Evolutionary conservation across 805 yeast genomes (phyloP), one percentile per base, ranked within the genome.

Genomic region (Barnettozyma wickerhamii): DNA sequence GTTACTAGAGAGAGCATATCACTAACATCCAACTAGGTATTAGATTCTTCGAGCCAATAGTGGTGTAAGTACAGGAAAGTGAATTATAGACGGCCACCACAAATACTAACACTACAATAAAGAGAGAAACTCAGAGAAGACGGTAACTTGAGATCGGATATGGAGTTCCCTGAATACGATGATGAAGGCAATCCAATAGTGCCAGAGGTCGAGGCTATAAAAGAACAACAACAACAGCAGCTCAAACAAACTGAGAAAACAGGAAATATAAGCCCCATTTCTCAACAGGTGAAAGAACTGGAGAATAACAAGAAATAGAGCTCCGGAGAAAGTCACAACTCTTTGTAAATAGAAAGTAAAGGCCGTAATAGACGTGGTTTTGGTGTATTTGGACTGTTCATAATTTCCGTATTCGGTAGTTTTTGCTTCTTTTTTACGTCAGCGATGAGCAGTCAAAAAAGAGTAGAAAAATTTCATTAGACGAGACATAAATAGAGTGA

Each of bases 21-120:
- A 13, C 7, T 21, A 38, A 44, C 35, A 34, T 24, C 38, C 10
- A 12, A 10, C 5, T 14, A 61, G 86, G 85, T 3, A 62, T 77
- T 41, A 76, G 72, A 55, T 84, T 84, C 62, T 84, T 86, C 67
- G 81, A 81, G 50, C 95, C 95, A 2, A 58, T 84, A 14, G 73
- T 84, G 4, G 72, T 84, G 80, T 75, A 66, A 53, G 81, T 73
- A 10, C n/a, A 19, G 19, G 40, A 38, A 24, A 17, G 10, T n/a
- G n/a, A n/a, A n/a, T n/a, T n/a, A n/a, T n/a, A n/a, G n/a, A n/a
- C n/a, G n/a, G n/a, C n/a, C n/a, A n/a, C n/a, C n/a, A n/a, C n/a
- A n/a, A n/a, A n/a, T 43, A 44, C 49, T 46, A 35, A 18, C 19
- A 17, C 10, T 5, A n/a, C 13, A 12, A 7, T 5, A 10, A 41